Base-by-base conservation (phyloP, 441 rosid genomes). In the Mallotus repandus region DNA sequence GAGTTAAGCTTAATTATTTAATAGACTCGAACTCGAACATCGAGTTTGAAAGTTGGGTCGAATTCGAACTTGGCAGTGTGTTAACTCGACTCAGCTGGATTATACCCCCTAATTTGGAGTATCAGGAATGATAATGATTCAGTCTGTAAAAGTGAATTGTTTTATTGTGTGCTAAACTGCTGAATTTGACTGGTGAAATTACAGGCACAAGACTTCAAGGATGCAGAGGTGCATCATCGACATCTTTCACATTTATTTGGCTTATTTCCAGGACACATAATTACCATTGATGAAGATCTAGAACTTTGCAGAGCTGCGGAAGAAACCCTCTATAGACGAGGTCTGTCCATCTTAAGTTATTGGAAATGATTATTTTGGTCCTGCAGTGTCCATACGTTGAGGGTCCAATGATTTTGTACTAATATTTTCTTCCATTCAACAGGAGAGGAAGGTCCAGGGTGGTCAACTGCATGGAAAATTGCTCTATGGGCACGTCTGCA, bases 391-490 rank as follows among this genome's bases (percentile, higher is more conserved):
- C 32, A 29, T 29, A 29, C 32, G 3, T 29, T 29, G 1, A 29
- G 32, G 32, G 32, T 29, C 32, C 32, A 29, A 29, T 29, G 32
- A 29, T 29, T 29, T 29, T 29, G 32, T 29, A 29, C 32, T 29
- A 29, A 29, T 29, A 29, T 29, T 29, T 2, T 29, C 32, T 29
- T 29, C 32, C 32, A 29, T 29, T 56, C 70, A 78, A 75, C 88
- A 93, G 98, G 99, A 70, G 98, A 91, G 78, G 91, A 87, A 13
- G 98, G 97, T 25, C 97, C 97, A 2, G 97, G 96, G 61, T 95
- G 98, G 98, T 95, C 99, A 70, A 95, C 92, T 35, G 71, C 87
- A 0, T 95, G 99, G 99, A 95, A 93, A 83, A 83, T 78, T 56
- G 93, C 97, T 38, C 70, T 89, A 59, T 95, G 99, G 99, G 98